Evolutionary conservation across 176 grass and related monocot species (phyloP).

Genomic region (Pontederia crassipes): DNA sequence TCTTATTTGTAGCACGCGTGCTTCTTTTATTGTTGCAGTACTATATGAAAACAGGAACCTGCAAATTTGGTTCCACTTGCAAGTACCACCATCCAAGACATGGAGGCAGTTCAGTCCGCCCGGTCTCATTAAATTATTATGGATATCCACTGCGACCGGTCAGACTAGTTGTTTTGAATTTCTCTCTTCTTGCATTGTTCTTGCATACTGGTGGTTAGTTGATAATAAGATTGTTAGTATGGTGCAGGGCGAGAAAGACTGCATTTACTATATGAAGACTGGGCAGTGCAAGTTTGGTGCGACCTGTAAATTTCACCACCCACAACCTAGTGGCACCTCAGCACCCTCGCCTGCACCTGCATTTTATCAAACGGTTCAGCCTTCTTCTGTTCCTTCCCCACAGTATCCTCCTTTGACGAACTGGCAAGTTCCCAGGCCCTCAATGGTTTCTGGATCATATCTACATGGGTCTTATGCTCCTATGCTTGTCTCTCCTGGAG

Average conservation of each 20-base stretch:
- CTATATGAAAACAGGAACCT: constrained; percentile 78
- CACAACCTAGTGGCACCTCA: constrained; percentile 31
- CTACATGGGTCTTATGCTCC: constrained; percentile 51
- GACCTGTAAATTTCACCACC: constrained; percentile 83
- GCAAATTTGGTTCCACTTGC: constrained; percentile 77
- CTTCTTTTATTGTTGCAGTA: constrained; percentile 36
- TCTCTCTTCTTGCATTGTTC: not conserved
- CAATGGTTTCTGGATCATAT: constrained; percentile 34
- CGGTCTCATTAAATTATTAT: constrained; percentile 44
- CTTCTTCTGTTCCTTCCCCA: constrained; percentile 35
- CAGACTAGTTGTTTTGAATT: constrained; percentile 17
- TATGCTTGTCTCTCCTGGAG: constrained; percentile 63
- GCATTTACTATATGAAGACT: constrained; percentile 83
- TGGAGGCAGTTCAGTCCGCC: constrained; percentile 26
- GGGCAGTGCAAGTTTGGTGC: constrained; percentile 79
- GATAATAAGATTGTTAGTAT: no score
- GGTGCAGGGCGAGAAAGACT: constrained; percentile 84
- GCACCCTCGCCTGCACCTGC: constrained; percentile 15
- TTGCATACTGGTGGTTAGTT: not conserved
- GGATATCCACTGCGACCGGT: constrained; percentile 66
- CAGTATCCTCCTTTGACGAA: constrained; percentile 49
- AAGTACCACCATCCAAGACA: constrained; percentile 88
- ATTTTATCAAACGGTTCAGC: constrained; percentile 49
- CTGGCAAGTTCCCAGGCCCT: constrained; percentile 64
- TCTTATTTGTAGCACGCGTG: not conserved